These are phyloP conservation scores for Fonsecaea pedrosoi DNA, from an alignment of 2,329 filamentous ascomycete genomes.

Conservation along the genomic window DNA sequence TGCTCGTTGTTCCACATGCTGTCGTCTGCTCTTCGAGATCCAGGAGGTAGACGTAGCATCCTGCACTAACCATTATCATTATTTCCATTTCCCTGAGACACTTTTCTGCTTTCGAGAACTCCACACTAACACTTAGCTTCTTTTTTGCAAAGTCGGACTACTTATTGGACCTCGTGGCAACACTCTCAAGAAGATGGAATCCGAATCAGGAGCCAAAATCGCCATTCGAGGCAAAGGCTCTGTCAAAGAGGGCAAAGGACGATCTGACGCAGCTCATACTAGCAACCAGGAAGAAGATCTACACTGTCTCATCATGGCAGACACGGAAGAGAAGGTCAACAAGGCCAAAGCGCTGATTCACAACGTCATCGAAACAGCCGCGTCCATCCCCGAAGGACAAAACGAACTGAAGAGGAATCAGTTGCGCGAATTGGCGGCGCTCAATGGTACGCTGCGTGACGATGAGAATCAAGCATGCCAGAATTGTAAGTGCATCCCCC, in stretches of 20 bases:
- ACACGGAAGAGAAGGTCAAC: constrained; percentile 99
- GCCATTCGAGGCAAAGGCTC: constrained; percentile 99
- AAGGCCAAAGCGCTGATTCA: constrained; percentile 98
- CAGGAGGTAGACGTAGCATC: constrained; percentile 32
- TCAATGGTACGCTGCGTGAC: constrained; percentile 98
- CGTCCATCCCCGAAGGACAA: constrained; percentile 96
- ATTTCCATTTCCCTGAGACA: constrained; percentile 37
- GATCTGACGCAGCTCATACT: constrained; percentile 97
- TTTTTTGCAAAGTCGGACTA: constrained; percentile 91
- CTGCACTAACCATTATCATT: constrained; percentile 47
- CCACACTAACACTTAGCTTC: constrained; percentile 88
- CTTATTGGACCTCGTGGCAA: constrained; percentile 99
- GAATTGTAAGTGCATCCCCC: constrained; percentile 69
- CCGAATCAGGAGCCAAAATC: constrained; percentile 96
- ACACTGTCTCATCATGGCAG: constrained; percentile 99
- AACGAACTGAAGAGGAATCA: constrained; percentile 99
- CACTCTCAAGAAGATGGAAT: constrained; percentile 99
- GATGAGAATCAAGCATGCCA: constrained; percentile 99
- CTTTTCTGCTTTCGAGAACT: constrained; percentile 43
- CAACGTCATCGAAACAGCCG: constrained; percentile 98
- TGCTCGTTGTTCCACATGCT: constrained; percentile 47
- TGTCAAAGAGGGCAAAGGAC: constrained; percentile 99
- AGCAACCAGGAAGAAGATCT: constrained; percentile 99
- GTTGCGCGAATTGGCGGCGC: constrained; percentile 92
- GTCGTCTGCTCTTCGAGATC: constrained; percentile 30